A percentile compares a stretch with the other conserved stretches of the same genome.
Evolutionary conservation across 805 yeast genomes (phyloP).

Genomic region (Starmerella davenportii): DNA sequence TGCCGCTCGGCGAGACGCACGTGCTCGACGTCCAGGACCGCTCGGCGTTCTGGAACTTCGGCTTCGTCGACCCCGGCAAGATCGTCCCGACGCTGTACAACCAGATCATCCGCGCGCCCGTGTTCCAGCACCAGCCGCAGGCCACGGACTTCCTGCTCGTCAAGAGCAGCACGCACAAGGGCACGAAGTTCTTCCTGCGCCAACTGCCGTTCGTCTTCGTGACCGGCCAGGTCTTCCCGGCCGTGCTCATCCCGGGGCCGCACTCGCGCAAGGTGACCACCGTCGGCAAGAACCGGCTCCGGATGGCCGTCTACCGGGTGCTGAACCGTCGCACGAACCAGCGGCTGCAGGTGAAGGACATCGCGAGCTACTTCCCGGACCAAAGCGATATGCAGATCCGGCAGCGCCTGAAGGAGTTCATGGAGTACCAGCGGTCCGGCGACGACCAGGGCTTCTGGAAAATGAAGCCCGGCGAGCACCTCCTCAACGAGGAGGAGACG

Average conservation of each 20-base stretch:
- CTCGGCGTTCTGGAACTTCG: constrained; percentile 97
- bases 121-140: constrained; percentile 66
- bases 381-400: constrained; percentile 95
- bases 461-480: constrained; percentile 43
- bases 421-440: constrained; percentile 92
- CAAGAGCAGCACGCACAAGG: constrained; percentile 52
- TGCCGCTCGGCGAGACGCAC: constrained; percentile 83
- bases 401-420: constrained; percentile 86
- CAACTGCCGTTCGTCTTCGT: constrained; percentile 56
- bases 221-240: constrained; percentile 87
- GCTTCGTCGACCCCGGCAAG: constrained; percentile 86
- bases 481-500: constrained; percentile 61
- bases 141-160: constrained; percentile 68
- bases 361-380: constrained; percentile 84
- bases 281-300: constrained; percentile 72
- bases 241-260: constrained; percentile 91
- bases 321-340: constrained; percentile 57
- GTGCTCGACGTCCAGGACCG: constrained; percentile 91
- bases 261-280: constrained; percentile 92
- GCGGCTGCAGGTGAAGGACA: constrained; percentile 68
- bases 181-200: constrained; percentile 51
- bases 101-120: constrained; percentile 80
- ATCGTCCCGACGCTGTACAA: constrained; percentile 87
- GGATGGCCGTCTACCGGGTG: constrained; percentile 83
- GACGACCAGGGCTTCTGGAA: constrained; percentile 94